phyloP scores from a whole-genome alignment of 2,329 filamentous ascomycete species.

The Colletotrichum trifolii region DNA sequence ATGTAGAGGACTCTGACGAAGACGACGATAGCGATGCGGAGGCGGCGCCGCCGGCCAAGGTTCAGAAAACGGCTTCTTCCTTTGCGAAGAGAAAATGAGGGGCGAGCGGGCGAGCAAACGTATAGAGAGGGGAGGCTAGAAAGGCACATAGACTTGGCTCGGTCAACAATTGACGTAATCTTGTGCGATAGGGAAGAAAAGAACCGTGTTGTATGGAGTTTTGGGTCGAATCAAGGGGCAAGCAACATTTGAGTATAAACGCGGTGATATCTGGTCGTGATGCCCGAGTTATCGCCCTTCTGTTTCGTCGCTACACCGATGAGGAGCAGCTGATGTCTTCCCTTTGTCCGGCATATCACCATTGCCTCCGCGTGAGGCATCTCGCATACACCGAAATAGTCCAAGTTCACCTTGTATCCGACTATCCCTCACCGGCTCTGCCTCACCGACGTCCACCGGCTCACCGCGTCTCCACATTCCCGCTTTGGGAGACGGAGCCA shows the following conservation, averaged over 20 bases:
- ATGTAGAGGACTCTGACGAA: conserved; percentile 66
- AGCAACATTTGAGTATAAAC: neutral
- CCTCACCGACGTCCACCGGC: conserved; percentile 14
- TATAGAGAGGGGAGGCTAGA: conserved; percentile 20
- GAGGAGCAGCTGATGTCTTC: no score
- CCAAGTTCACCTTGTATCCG: neutral
- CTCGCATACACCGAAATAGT: neutral
- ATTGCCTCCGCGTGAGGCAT: no score
- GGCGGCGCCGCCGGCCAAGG: conserved; percentile 58
- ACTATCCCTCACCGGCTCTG: neutral
- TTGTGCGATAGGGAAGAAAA: conserved; percentile 32
- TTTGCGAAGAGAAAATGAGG: conserved; percentile 51
- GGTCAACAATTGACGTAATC: conserved; percentile 37
- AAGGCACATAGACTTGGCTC: conserved; percentile 35
- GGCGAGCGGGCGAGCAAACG: neutral
- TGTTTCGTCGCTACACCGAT: no score
- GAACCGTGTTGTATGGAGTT: conserved; percentile 26
- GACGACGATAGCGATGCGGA: conserved; percentile 65
- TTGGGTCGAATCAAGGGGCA: conserved; percentile 27
- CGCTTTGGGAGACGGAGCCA: conserved; percentile 29
- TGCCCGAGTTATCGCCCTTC: neutral
- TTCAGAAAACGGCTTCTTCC: conserved; percentile 52
- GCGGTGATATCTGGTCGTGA: neutral
- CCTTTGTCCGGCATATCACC: no score
- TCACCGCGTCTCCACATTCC: conserved; percentile 25